Evolutionary conservation across 169 alveolate species (phyloP), one percentile per base, ranked within the genome.

Genomic region (Perkinsus marinus): DNA sequence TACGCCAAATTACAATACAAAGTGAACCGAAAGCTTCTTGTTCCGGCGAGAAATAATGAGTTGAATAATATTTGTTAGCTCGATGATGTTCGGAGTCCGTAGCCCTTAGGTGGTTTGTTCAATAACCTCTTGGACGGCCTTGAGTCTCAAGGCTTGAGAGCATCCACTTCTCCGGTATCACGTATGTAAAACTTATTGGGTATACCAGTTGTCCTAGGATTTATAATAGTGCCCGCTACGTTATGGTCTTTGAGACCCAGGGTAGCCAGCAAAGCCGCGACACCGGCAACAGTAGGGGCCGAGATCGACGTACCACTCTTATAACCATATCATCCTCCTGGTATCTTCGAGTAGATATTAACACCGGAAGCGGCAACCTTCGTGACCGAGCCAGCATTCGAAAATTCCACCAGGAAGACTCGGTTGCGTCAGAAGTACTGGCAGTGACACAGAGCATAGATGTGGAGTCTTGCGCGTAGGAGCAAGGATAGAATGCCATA

Each of bases 331-430:
- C 93, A 92, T 39, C 92, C 92, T 34, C 79, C 39, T 17, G 91
- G 13, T n/a, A 92, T 68, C 30, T 93, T 93, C 22, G 94, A 93
- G 36, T 91, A 39, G 17, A 93, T 90, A 57, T 90, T 93, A 10
- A 90, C 94, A 43, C 94, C 94, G 26, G 94, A 93, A 68, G 94
- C 94, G 37, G 93, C 94, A 68, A 93, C 39, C 90, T 93, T 92
- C 36, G 91, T 93, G 19, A 91, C 90, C n/a, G 90, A 90, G 34
- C 94, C 94, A 90, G 89, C 91, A 34, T 92, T 92, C 39, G 94
- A 92, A 39, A 89, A 92, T 39, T 69, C 43, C 3, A 92, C 92
- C 13, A 92, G 57, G 37, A 90, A 3, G 46, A 10, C 46, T 3
- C 3, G 10, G 46, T 68, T 37, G 92, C 34, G 90, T 91, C 6